Percentiles rank a stretch among this genome's conserved stretches.
Conservation (phyloP, 2,329 filamentous ascomycete species). For the Reticulascus tulasneorum region DNA sequence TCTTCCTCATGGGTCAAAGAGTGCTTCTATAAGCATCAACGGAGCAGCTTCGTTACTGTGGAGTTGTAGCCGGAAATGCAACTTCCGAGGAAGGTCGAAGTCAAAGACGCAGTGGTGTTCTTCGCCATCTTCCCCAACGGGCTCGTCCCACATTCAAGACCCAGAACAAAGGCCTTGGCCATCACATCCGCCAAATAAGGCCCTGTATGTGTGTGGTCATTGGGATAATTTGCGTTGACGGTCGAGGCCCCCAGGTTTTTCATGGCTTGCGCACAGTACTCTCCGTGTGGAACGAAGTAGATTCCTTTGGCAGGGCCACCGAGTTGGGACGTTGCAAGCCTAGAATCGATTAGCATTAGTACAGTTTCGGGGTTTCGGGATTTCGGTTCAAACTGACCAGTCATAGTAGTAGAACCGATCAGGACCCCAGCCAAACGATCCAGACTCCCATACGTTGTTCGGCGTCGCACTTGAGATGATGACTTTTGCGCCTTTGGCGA, state of each 20-base stretch:
- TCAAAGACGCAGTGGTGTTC: slow-evolving; percentile 28
- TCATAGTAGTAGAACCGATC: slow-evolving; percentile 56
- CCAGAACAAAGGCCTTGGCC: slow-evolving; percentile 54
- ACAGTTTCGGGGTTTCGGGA: background rate
- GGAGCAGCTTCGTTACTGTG: slow-evolving; percentile 11
- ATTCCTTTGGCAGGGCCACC: slow-evolving; percentile 35
- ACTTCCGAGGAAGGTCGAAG: slow-evolving; percentile 21
- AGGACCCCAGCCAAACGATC: slow-evolving; percentile 42
- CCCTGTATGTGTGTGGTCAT: slow-evolving; percentile 61
- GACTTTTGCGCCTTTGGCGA: slow-evolving; percentile 55
- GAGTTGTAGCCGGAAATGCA: slow-evolving; percentile 20
- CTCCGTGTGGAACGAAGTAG: slow-evolving; percentile 57
- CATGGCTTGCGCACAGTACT: slow-evolving; percentile 52
- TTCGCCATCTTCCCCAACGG: slow-evolving; percentile 28
- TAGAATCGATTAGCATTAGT: slow-evolving; percentile 9
- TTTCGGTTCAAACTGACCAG: slow-evolving; percentile 30
- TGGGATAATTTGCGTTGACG: slow-evolving; percentile 52
- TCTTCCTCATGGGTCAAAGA: no score
- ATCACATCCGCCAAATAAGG: slow-evolving; percentile 51
- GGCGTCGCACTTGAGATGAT: slow-evolving; percentile 54
- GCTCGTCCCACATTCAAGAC: slow-evolving; percentile 43
- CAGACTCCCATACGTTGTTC: slow-evolving; percentile 57
- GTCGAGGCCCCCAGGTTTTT: slow-evolving; percentile 41
- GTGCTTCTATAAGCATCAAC: no score
- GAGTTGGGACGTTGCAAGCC: slow-evolving; percentile 31